A percentile compares a stretch with the other conserved stretches of the same genome.
phyloP scores from a whole-genome alignment of 202 grass and related monocot genomes.

The Musa balbisiana region DNA sequence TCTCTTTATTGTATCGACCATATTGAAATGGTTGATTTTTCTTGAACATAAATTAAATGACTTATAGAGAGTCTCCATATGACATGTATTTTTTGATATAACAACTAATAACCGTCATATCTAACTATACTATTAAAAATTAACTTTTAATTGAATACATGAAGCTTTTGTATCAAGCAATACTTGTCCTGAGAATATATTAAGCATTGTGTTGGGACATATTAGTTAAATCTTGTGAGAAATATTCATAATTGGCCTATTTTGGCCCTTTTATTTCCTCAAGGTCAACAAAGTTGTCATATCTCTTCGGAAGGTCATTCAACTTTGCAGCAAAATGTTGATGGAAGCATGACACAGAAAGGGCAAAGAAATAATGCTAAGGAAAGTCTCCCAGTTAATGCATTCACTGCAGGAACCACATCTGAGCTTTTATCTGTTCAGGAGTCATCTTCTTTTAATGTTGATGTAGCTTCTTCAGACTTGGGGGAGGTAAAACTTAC shows the following conservation, averaged over 20 bases:
- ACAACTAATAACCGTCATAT: too few relatives aligned
- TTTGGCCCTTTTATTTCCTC: neutral
- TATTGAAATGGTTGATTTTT: too few relatives aligned
- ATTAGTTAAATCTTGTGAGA: neutral
- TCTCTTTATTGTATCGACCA: too few relatives aligned
- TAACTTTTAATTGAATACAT: neutral
- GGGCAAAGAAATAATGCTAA: neutral
- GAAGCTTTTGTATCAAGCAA: neutral
- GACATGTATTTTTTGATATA: too few relatives aligned
- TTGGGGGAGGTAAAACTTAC: slow-evolving; percentile 57
- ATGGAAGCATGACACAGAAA: neutral
- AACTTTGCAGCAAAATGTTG: neutral
- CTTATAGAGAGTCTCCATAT: too few relatives aligned
- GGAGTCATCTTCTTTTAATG: slow-evolving; percentile 23
- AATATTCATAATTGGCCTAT: neutral
- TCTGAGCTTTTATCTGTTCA: slow-evolving; percentile 23
- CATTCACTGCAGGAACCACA: neutral
- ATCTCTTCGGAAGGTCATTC: neutral
- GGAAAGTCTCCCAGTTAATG: neutral
- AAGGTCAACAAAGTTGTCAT: neutral
- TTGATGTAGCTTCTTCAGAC: slow-evolving; percentile 61
- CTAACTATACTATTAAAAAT: neutral
- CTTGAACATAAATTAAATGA: too few relatives aligned
- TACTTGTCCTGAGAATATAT: neutral
- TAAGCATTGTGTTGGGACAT: too few relatives aligned